A percentile compares a stretch with the other conserved stretches of the same genome.
Evolutionary conservation across 441 rosid genomes (phyloP).

Genomic region (Geranium incanum): DNA sequence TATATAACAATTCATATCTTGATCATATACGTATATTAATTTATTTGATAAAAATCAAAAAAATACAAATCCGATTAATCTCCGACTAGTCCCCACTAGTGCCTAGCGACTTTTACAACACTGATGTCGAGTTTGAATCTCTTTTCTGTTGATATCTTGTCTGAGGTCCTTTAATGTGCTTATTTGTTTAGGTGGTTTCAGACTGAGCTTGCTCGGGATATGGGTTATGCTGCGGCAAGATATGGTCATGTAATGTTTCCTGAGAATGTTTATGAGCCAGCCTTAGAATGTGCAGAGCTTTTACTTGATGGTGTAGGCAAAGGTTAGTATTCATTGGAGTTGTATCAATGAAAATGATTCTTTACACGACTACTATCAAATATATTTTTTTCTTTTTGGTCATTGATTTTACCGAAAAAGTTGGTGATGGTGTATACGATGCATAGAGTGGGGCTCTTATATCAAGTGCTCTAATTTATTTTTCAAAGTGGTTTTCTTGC

Average conservation of each 20-base stretch:
- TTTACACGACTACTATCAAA: background rate
- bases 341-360: constrained; percentile 4
- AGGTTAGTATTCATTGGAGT: constrained; percentile 33
- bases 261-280: constrained; percentile 93
- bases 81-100: no score
- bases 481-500: background rate
- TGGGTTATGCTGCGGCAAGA: constrained; percentile 95
- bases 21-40: no score
- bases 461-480: background rate
- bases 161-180: constrained; percentile 47
- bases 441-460: background rate
- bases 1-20: no score
- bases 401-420: background rate
- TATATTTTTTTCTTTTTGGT: no score
- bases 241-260: constrained; percentile 97
- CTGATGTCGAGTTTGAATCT: background rate
- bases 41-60: no score
- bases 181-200: constrained; percentile 67
- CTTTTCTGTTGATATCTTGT: constrained; percentile 13
- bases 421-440: background rate
- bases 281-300: constrained; percentile 76
- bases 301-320: constrained; percentile 85
- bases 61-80: no score
- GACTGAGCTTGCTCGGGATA: constrained; percentile 93
- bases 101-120: no score